Evolutionary conservation across 306 rosid species (phyloP), one percentile per base, ranked within the genome.

Genomic region (Benincasa hispida): DNA sequence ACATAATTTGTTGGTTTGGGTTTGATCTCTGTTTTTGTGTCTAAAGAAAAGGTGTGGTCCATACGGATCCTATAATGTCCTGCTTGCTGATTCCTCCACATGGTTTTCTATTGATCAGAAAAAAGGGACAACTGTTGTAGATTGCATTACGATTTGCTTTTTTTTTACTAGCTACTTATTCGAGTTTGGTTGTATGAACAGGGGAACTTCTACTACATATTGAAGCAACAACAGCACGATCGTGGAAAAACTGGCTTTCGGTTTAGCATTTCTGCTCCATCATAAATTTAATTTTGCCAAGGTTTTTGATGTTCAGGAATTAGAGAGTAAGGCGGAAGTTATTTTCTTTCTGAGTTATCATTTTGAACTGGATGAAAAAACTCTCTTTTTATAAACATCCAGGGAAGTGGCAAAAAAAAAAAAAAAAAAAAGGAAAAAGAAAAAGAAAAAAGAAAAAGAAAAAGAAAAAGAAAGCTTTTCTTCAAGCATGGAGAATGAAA

Each of bases 191-290:
- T 78, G 75, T 83, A 79, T 83, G 81, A 78, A 81, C 83, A 95
- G 98, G 91, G 91, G 81, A 95, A 95, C 87, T 95, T 80, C 86
- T 90, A 89, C 85, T 68, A 87, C 83, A 76, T 90, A 66, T 88
- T 95, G 79, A 88, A 76, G 93, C 89, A 89, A 81, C 81, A 69
- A 78, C 96, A 86, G 72, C 86, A 86, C 13, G 98, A 95, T 67
- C 84, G 89, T 27, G 97, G 96, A 63, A 92, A 92, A 88, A 84
- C 89, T 62, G 99, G 99, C 80, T 92, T 95, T 84, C 90, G 98
- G 81, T 90, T 95, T 86, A 92, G 92, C 89, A 74, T 95, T 86
- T 95, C 98, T 72, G 89, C 97, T 78, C 93, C 97, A 24, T 89
- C 88, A 35, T 91, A 87, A 83, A 66, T 73, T 65, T 27, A 79